Percentiles rank a stretch among this genome's conserved stretches.
Conservation (phyloP, 2,329 filamentous ascomycete species). For the Aurifilum marmelostoma region DNA sequence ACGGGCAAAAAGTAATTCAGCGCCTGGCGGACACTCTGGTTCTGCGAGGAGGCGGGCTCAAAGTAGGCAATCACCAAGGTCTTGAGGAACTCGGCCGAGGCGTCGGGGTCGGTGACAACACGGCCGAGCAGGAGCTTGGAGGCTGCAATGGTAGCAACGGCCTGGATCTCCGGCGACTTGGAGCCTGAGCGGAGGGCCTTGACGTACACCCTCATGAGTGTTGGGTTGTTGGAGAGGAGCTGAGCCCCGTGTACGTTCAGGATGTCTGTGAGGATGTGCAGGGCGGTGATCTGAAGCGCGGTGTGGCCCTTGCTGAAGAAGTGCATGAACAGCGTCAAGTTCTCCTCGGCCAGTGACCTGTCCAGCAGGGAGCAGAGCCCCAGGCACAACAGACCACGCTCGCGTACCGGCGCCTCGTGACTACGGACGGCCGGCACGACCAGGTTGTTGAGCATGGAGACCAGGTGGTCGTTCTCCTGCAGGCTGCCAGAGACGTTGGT, state of each 20-base stretch:
- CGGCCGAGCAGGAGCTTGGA: constrained; percentile 85
- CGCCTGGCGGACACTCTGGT: constrained; percentile 82
- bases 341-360: constrained; percentile 88
- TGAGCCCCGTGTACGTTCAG: constrained; percentile 85
- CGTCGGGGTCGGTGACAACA: constrained; percentile 71
- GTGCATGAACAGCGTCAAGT: constrained; percentile 90
- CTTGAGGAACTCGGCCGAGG: constrained; percentile 76
- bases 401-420: constrained; percentile 89
- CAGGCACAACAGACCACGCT: constrained; percentile 85
- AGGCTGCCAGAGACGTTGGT: constrained; percentile 87
- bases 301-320: constrained; percentile 95
- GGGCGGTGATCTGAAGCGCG: constrained; percentile 82
- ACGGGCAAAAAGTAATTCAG: constrained; percentile 94
- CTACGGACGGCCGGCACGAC: constrained; percentile 94
- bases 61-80: constrained; percentile 87
- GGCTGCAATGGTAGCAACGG: constrained; percentile 77
- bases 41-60: constrained; percentile 77
- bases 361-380: constrained; percentile 91
- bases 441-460: constrained; percentile 96
- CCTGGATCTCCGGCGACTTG: constrained; percentile 74
- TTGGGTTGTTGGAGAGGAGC: constrained; percentile 67
- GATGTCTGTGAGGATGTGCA: constrained; percentile 93
- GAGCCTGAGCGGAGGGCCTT: constrained; percentile 76
- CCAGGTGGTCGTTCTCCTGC: constrained; percentile 87
- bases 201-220: constrained; percentile 82